Evolutionary conservation across 1,284 basidiomycete genomes (phyloP), one percentile per base, ranked within the genome.

Genomic region (Trichosporon sp.): DNA sequence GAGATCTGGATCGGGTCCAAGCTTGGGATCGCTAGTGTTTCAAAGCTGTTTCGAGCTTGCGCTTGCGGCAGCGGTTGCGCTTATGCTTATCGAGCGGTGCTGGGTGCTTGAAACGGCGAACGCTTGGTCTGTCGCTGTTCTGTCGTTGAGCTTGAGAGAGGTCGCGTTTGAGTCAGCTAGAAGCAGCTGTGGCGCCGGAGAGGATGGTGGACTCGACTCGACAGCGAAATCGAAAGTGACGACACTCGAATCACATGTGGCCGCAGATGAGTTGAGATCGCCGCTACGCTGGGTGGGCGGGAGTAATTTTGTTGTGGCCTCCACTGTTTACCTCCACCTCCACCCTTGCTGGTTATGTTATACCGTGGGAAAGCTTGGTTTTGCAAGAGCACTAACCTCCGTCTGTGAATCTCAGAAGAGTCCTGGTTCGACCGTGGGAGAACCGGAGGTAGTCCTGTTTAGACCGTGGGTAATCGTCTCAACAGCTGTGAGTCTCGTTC

Each of bases 261-360:
- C 51, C 43, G 43, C 51, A 54, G 51, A 54, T 37, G 35, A 37
- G 35, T 54, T 54, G 51, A 54, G 51, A 54, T 54, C 51, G 51
- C 51, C 51, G 51, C 51, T 26, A 19, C 4, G 3, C 10, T 40
- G 38, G 38, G 14, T 46, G 43, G 11, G 19, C 51, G 51, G 51
- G 19, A 54, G 51, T 54, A 54, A 54, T 54, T 54, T 54, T 54
- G 51, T 54, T 54, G 51, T 21, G 19, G 51, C 51, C 51, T 54
- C 35, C 35, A 37, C 35, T 26, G 26, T 26, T 26, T 26, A 37
- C 35, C 35, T 37, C 51, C 51, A 54, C 51, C 51, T 54, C 51
- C 51, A 54, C 51, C 26, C 8, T 37, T 10, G 35, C 35, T 37
- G 8, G 35, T 37, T 37, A 5, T 37, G 35, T 10, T 37, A 5